Evolutionary conservation across 2,329 filamentous ascomycete genomes (phyloP), one percentile per base, ranked within the genome.

Genomic region (Colletotrichum camelliae): DNA sequence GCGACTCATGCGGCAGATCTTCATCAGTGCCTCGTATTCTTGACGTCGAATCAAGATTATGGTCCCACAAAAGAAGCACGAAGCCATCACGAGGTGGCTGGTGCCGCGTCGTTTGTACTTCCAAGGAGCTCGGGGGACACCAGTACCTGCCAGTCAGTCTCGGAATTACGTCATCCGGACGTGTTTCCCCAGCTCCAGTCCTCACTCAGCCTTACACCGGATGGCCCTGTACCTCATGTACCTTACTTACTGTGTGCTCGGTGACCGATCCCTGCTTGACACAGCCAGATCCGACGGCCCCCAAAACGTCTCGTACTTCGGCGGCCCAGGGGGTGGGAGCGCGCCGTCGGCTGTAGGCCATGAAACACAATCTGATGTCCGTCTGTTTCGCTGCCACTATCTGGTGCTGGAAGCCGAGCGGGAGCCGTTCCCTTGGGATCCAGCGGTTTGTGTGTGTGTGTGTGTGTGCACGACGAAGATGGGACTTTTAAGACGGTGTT

Each of bases 261-360:
- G 70, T 24, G 31, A 60, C 70, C 61, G 61, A 72, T 67, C 70
- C 52, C 64, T 68, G 52, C 64, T 68, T 65, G 37, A 65, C 57
- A 68, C 27, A 39, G 48, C 70, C 43, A 60, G 35, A 35, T 29
- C 70, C 52, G 35, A 9, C 70, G n/a, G n/a, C 27, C 67, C 69
- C 69, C 69, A 52, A 67, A 57, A 70, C 31, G 27, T 60, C 66
- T 70, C 71, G 66, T 64, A 70, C 55, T 70, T 37, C 21, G 52
- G 55, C 24, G 9, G 35, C 21, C 55, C 55, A n/a, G 69, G 71
- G n/a, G n/a, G 72, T 58, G 70, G 58, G 69, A 65, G 39, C 48
- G 35, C n/a, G 31, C 33, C 27, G 29, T 24, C 60, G n/a, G 12
- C 58, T 39, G 67, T 39, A n/a, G 15, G 9, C 43, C 48, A 58